These are phyloP conservation scores for Phytophthora cryptogea DNA, from an alignment of 352 stramenopile genomes.

Conservation along the genomic window DNA sequence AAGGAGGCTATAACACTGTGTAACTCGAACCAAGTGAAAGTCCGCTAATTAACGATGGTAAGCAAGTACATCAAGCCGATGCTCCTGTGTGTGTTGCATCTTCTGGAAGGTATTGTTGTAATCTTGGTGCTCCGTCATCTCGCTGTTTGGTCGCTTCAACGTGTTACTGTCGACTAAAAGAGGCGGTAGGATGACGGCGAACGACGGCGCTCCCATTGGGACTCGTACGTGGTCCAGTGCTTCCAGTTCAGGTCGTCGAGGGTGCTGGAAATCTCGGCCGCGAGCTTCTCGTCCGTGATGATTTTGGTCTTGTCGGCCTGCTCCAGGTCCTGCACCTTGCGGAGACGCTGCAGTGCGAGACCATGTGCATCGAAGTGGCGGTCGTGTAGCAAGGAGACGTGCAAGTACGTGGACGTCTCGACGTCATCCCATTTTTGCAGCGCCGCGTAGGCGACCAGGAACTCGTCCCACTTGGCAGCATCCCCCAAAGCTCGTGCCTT, in stretches of 20 bases:
- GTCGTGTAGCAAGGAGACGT: conserved; percentile 68
- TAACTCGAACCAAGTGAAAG: too few species aligned
- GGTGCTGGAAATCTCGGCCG: conserved; percentile 44
- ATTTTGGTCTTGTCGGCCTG: conserved; percentile 71
- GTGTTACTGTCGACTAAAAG: conserved; percentile 41
- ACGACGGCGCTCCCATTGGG: conserved; percentile 65
- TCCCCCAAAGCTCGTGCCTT: conserved; percentile 78
- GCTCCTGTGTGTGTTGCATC: neutral
- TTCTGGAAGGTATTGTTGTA: too few species aligned
- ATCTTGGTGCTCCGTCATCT: too few species aligned
- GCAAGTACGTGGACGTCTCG: conserved; percentile 53
- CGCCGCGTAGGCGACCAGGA: conserved; percentile 46
- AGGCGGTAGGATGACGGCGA: conserved; percentile 56
- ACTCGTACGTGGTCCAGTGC: conserved; percentile 60
- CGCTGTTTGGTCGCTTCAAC: too few species aligned
- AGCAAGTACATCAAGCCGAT: neutral
- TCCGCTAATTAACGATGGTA: too few species aligned
- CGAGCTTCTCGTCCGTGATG: conserved; percentile 58
- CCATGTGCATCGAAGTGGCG: conserved; percentile 49
- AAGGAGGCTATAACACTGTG: too few species aligned
- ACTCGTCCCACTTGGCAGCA: conserved; percentile 54
- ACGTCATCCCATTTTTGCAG: conserved; percentile 85
- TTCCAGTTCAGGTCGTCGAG: conserved; percentile 54
- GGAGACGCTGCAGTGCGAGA: conserved; percentile 69
- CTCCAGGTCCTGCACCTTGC: conserved; percentile 68